Base-by-base conservation (phyloP, 2,329 filamentous ascomycete genomes). In the Phyllachora maydis region DNA sequence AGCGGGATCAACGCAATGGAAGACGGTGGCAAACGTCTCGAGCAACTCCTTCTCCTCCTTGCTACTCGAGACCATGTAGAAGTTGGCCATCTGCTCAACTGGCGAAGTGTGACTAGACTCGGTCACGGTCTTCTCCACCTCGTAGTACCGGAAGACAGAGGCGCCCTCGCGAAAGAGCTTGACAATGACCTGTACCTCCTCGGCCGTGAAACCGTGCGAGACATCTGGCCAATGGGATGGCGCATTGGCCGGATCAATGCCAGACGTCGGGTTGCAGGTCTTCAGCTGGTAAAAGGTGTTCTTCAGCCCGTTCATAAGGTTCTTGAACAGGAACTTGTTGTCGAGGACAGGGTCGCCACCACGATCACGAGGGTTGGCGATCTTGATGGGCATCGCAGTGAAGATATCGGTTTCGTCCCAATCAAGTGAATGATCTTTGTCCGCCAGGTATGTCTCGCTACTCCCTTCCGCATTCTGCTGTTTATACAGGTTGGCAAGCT, bases 371-470 rank as follows among this genome's bases (percentile, higher is more conserved):
- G 82, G 78, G 38, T 88, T 93, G 0, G 79, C 78, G 0, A 81
- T 88, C 50, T 91, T 93, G 50, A 99, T 95, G 0, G 88, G 90
- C 40, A 85, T 88, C 3, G 88, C 88, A 21, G 67, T 77, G 50
- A 95, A 98, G 22, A 99, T 93, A 46, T 98, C 90, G 19, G 88
- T 85, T 47, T 95, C 83, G 38, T 98, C 90, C 82, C 88, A 98
- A 32, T 92, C 82, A 1, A 88, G 88, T 4, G 68, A 68, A 15
- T 66, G 54, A 16, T 85, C 70, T 41, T 74, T 73, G 26, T 91
- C 78, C 1, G 82, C 78, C 25, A 92, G 65, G 36, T 83, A 91
- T 22, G 76, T 75, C 34, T 95, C 88, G 1, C 65, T 53, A 1
- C 57, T 43, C 16, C 48, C 49, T 7, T 61, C 59, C 3, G 68